Conservation (phyloP, 768 basidiomycete species). For the Amanita pseudoporphyria region DNA sequence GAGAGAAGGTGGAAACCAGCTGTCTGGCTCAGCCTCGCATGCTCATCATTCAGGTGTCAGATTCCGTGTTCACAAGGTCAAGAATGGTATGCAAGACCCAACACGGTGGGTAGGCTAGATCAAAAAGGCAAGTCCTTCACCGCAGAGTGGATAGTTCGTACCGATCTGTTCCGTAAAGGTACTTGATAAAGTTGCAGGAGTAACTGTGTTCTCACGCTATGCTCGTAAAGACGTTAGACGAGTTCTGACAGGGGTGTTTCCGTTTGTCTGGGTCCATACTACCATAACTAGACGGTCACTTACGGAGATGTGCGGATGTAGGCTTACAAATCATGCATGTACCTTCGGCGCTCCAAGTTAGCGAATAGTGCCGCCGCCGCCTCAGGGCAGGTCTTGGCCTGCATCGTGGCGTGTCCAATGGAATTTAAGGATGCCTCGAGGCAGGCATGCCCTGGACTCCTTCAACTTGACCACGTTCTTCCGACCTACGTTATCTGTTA, state of each 20-base stretch:
- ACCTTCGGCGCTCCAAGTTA: background rate
- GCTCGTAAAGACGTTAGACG: too few relatives aligned
- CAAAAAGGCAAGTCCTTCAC: slow-evolving; percentile 6
- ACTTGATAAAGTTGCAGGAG: slow-evolving; percentile 4
- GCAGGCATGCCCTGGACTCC: background rate
- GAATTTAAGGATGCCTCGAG: background rate
- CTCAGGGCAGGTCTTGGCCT: background rate
- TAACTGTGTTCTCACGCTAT: background rate
- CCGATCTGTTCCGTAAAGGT: background rate
- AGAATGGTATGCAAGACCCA: background rate
- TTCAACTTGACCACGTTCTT: background rate
- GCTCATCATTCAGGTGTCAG: slow-evolving; percentile 1
- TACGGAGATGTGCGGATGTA: too few relatives aligned
- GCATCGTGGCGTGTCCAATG: background rate
- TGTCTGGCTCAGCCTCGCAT: background rate
- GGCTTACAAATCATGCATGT: too few relatives aligned
- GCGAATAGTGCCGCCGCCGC: background rate
- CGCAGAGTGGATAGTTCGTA: slow-evolving; percentile 5
- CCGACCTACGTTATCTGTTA: background rate
- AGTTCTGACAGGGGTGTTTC: too few relatives aligned
- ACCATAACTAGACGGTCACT: background rate
- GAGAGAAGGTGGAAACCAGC: slow-evolving; percentile 3
- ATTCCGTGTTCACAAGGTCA: slow-evolving; percentile 4
- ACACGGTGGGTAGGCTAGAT: background rate
- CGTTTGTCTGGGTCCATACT: background rate